Percentiles rank a stretch among this genome's conserved stretches.
These are phyloP conservation scores for Cucurbita pepo DNA, from an alignment of 306 rosid genomes.

Conservation along the genomic window DNA sequence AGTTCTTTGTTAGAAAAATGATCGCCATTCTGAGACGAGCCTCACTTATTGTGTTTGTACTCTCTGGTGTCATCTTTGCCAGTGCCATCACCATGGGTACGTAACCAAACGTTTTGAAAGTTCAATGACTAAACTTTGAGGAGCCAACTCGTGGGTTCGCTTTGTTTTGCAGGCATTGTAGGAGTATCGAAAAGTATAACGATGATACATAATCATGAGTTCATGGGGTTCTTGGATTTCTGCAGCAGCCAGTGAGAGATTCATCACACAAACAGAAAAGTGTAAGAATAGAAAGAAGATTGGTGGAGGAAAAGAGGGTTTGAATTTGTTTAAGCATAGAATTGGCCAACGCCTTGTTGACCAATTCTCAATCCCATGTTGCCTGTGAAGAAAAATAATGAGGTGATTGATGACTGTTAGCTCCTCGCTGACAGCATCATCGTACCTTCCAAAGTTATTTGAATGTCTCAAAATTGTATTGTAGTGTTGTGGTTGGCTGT, in stretches of 20 bases:
- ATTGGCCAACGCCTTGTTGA: slow-evolving; percentile 63
- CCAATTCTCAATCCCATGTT: slow-evolving; percentile 41
- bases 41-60: slow-evolving; percentile 69
- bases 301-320: background rate
- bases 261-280: background rate
- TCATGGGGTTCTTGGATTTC: slow-evolving; percentile 71
- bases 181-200: slow-evolving; percentile 40
- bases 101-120: background rate
- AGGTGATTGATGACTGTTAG: slow-evolving; percentile 18
- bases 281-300: background rate
- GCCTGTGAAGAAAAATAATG: slow-evolving; percentile 4
- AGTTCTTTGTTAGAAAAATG: slow-evolving; percentile 44
- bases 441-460: background rate
- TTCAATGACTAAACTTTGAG: background rate
- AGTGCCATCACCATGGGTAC: slow-evolving; percentile 88
- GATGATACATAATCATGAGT: slow-evolving; percentile 67
- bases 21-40: slow-evolving; percentile 43
- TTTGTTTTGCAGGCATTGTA: slow-evolving; percentile 37
- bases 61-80: slow-evolving; percentile 69
- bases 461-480: background rate
- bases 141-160: background rate
- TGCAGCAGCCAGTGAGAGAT: slow-evolving; percentile 36
- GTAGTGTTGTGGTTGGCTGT: background rate
- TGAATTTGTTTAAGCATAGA: background rate
- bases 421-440: slow-evolving; percentile 32